These are phyloP conservation scores for Mucor ambiguus DNA, from an alignment of 371 early-diverging fungal species.

Conservation along the genomic window DNA sequence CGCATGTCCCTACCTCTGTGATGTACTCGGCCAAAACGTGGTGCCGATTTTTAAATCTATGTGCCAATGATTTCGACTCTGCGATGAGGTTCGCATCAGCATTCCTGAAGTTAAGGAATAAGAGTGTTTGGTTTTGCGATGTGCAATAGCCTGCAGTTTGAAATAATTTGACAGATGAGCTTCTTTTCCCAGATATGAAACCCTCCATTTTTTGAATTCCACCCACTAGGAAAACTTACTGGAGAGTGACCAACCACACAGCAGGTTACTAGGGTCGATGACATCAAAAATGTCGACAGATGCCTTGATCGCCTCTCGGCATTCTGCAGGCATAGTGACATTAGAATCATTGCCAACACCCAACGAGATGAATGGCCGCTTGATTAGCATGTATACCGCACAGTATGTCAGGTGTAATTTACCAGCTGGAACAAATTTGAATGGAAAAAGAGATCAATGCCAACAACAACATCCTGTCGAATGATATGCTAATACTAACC, in stretches of 20 bases:
- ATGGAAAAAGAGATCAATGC: not conserved
- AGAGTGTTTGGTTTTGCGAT: conserved; percentile 26
- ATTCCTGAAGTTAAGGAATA: conserved; percentile 28
- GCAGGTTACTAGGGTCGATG: conserved; percentile 16
- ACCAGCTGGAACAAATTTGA: conserved; percentile 25
- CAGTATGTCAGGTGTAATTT: conserved; percentile 27
- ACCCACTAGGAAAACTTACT: conserved; percentile 19
- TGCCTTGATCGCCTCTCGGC: conserved; percentile 18
- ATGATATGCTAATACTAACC: conserved; percentile 16
- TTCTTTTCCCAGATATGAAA: not conserved
- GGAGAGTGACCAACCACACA: conserved; percentile 40
- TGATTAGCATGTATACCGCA: conserved; percentile 26
- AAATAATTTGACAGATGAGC: not conserved
- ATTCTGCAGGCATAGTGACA: conserved; percentile 25
- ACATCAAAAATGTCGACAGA: conserved; percentile 25
- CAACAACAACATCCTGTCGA: not conserved
- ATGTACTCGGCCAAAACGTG: conserved; percentile 26
- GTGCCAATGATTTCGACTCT: conserved; percentile 19
- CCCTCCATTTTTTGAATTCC: not conserved
- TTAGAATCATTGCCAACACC: conserved; percentile 6
- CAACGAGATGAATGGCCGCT: conserved; percentile 31
- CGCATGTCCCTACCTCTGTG: conserved; percentile 26
- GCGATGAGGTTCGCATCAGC: conserved; percentile 15
- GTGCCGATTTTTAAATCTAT: conserved; percentile 18
- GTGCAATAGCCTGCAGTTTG: conserved; percentile 28